Base-by-base conservation (phyloP, 305 asterid species). In the Plantago rigida region DNA sequence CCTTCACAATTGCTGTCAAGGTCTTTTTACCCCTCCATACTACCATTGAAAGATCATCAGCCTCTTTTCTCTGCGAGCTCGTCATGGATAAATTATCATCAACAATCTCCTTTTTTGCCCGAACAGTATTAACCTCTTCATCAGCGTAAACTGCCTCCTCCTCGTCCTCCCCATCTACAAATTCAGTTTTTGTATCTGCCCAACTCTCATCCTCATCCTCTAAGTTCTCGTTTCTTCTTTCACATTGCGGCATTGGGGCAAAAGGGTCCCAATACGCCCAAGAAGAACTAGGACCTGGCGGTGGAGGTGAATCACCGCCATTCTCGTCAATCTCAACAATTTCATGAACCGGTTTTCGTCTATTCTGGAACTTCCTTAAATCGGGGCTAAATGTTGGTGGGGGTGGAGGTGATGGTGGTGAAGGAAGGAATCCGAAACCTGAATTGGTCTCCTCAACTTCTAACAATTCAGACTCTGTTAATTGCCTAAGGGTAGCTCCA, bases 371-470 rank as follows among this genome's bases (percentile, higher is more conserved):
- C 14, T 71, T 73, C 61, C 87, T 69, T 28, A 69, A 68, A 53
- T 84, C 90, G 1, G 95, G 94, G 78, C 90, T 81, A 52, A 85
- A 87, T 55, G 82, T 17, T 5, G 95, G 94, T 0, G 91, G 94
- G 2, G 96, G 94, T 0, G 92, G 94, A 1, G 91, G 89, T 9
- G 96, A 94, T 1, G 96, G 94, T 6, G 96, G 89, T 9, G 94
- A 85, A 42, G 84, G 89, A 8, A 89, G 84, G 67, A 81, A 80
- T 45, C 75, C 78, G 7, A 62, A 56, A n/a, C 62, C 79, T 9
- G 78, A 71, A 52, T 73, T 55, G 9, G 73, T 63, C 3, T 82
- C 94, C 47, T 87, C 96, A 26, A 75, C 72, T 60, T 87, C 96
- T 19, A 87, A 65, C 7, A 83, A 80, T 50, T 81, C 92, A 0